Conservation (phyloP, 768 basidiomycete genomes). For the Boletus vermiculosoides region DNA sequence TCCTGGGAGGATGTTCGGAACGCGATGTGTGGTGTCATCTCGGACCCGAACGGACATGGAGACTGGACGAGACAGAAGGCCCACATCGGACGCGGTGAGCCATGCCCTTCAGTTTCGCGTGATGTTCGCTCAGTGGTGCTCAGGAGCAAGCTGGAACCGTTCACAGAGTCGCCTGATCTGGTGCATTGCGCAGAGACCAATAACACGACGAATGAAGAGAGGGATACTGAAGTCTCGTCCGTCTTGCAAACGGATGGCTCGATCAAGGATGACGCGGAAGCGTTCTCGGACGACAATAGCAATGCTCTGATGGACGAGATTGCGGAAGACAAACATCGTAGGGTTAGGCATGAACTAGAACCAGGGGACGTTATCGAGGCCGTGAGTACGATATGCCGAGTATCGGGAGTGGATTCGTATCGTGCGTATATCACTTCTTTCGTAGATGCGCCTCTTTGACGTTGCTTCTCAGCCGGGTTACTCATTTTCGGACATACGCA, state of each 20-base stretch:
- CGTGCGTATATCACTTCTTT: constrained; percentile 48
- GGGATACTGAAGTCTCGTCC: constrained; percentile 44
- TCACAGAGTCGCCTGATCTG: constrained; percentile 43
- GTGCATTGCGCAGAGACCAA: constrained; percentile 21
- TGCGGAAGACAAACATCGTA: constrained; percentile 83
- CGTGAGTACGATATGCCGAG: constrained; percentile 80
- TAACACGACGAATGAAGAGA: constrained; percentile 40
- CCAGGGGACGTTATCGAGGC: constrained; percentile 89
- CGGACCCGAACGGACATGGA: constrained; percentile 55
- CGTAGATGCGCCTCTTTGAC: background rate
- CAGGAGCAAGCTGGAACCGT: constrained; percentile 78
- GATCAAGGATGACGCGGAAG: constrained; percentile 16
- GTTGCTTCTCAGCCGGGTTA: constrained; percentile 57
- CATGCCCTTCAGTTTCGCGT: background rate
- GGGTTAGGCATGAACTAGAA: constrained; percentile 83
- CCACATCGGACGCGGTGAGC: constrained; percentile 79
- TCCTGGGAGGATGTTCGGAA: constrained; percentile 63
- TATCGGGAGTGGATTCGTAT: constrained; percentile 89
- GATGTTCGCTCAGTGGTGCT: constrained; percentile 2
- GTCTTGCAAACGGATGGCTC: constrained; percentile 34
- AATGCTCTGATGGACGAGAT: constrained; percentile 71
- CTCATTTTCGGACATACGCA: constrained; percentile 84
- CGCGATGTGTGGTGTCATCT: constrained; percentile 78
- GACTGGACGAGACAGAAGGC: constrained; percentile 89
- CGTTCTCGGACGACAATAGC: constrained; percentile 16